Conservation (phyloP, 441 rosid genomes). For the Bruguiera hainesii region DNA sequence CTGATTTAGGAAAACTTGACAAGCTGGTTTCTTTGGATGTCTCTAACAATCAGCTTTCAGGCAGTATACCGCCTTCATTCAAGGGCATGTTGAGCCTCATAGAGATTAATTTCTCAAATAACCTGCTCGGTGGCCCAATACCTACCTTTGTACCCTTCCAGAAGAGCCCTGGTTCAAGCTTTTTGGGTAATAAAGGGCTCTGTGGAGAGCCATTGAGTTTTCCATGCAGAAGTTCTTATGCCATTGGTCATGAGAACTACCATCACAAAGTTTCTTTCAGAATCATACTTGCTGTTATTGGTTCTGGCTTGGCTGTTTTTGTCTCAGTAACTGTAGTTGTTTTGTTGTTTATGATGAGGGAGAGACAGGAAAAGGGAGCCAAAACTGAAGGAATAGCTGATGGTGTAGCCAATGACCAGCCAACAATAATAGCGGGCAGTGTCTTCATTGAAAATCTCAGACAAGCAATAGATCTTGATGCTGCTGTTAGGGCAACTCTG, state of each 20-base stretch:
- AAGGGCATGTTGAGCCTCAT: slow-evolving; percentile 94
- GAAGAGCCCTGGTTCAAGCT: slow-evolving; percentile 79
- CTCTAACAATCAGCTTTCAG: slow-evolving; percentile 80
- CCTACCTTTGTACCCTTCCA: slow-evolving; percentile 82
- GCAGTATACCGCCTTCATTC: slow-evolving; percentile 60
- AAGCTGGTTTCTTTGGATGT: slow-evolving; percentile 90
- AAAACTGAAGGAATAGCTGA: slow-evolving; percentile 47
- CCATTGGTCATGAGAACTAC: slow-evolving; percentile 38
- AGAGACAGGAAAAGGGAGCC: slow-evolving; percentile 80
- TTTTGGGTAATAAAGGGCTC: slow-evolving; percentile 70
- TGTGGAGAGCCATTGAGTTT: slow-evolving; percentile 81
- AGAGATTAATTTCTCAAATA: slow-evolving; percentile 86
- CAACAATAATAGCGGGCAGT: slow-evolving; percentile 67
- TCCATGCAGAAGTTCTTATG: slow-evolving; percentile 44
- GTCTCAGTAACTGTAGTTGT: slow-evolving; percentile 74
- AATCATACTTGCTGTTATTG: slow-evolving; percentile 76
- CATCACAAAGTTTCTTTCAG: slow-evolving; percentile 83
- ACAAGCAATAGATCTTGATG: slow-evolving; percentile 87
- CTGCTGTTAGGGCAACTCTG: slow-evolving; percentile 71
- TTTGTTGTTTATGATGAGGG: slow-evolving; percentile 91
- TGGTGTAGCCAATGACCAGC: slow-evolving; percentile 40
- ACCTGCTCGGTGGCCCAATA: slow-evolving; percentile 64
- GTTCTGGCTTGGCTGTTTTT: slow-evolving; percentile 88
- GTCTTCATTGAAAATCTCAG: slow-evolving; percentile 82
- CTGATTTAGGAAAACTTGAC: slow-evolving; percentile 85